These are phyloP conservation scores for Dryas drummondii DNA, from an alignment of 306 rosid species.

Conservation along the genomic window DNA sequence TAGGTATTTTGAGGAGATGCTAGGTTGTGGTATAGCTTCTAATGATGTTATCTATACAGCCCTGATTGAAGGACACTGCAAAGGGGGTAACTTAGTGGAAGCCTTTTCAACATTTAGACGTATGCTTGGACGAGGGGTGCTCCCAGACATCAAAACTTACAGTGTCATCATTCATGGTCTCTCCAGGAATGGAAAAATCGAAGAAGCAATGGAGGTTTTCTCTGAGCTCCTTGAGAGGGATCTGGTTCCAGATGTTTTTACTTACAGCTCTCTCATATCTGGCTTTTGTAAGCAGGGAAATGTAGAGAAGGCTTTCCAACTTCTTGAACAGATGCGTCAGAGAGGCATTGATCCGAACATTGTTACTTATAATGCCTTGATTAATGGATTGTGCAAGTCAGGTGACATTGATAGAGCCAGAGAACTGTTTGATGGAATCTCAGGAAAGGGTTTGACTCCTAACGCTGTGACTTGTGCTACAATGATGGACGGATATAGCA, in stretches of 20 bases:
- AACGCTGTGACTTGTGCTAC: conserved; percentile 41
- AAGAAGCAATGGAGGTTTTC: conserved; percentile 45
- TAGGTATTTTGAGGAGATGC: conserved; percentile 40
- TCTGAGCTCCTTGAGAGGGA: conserved; percentile 40
- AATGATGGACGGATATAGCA: conserved; percentile 43
- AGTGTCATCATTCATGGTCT: conserved; percentile 41
- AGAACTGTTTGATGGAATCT: conserved; percentile 37
- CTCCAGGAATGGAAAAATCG: conserved; percentile 40
- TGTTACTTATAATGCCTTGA: conserved; percentile 39
- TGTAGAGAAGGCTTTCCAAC: conserved; percentile 33
- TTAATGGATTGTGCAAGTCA: conserved; percentile 46
- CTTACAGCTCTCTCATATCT: conserved; percentile 41
- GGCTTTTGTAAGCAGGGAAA: conserved; percentile 45
- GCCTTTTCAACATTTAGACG: conserved; percentile 41
- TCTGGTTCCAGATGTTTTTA: conserved; percentile 43
- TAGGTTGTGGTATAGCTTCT: conserved; percentile 34
- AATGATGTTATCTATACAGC: conserved; percentile 31
- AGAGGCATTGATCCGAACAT: conserved; percentile 40
- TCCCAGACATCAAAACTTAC: conserved; percentile 38
- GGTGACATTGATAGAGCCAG: conserved; percentile 43
- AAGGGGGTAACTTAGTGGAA: conserved; percentile 32
- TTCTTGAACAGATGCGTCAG: conserved; percentile 38
- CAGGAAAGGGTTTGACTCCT: conserved; percentile 37
- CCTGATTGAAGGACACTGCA: conserved; percentile 44
- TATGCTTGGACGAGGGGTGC: conserved; percentile 33